Base-by-base conservation (phyloP, 805 yeast species). In the Candida tibetensis region DNA sequence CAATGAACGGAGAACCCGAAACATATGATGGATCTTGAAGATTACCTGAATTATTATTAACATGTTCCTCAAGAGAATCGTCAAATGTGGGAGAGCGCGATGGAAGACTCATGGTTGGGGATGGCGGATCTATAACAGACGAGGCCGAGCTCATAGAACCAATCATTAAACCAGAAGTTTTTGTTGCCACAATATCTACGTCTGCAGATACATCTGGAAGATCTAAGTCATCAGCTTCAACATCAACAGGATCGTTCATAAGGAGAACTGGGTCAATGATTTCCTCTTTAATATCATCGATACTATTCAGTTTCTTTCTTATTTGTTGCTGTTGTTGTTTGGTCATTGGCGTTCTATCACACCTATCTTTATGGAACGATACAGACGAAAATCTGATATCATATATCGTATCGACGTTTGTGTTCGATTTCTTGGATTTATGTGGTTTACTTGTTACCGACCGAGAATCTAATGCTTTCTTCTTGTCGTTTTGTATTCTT, bases 301-400 rank as follows among this genome's bases (percentile, higher is more conserved):
- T 13, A 6, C 10, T 18, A 2, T 31, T 21, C 25, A 21, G 34
- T 6, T 19, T 31, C 17, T 21, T 31, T 21, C 13, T 31, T 17
- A 9, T 4, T 8, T 31, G 28, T 12, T 23, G 21, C 36, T 25
- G n/a, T 12, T n/a, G 18, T 4, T 32, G 31, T 15, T 39, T 38
- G 27, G 35, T 40, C 17, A 53, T 19, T 2, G 42, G 37, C 3
- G 65, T 52, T 41, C 57, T 53, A 30, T 68, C 73, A 46, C 73
- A 68, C 30, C 73, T 51, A 44, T 68, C 73, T 30, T 51, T 58
- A 31, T 52, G 56, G 38, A 68, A 68, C 6, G 42, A 34, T 3
- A 54, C 57, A 9, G 41, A 32, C 5, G 33, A 32, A 34, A 57
- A 51, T 17, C 40, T 38, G 28, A 51, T 43, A 7, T 41, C 53